Evolutionary conservation across 495 filamentous ascomycete species (phyloP).

Genomic region (Xylaria telfairii): DNA sequence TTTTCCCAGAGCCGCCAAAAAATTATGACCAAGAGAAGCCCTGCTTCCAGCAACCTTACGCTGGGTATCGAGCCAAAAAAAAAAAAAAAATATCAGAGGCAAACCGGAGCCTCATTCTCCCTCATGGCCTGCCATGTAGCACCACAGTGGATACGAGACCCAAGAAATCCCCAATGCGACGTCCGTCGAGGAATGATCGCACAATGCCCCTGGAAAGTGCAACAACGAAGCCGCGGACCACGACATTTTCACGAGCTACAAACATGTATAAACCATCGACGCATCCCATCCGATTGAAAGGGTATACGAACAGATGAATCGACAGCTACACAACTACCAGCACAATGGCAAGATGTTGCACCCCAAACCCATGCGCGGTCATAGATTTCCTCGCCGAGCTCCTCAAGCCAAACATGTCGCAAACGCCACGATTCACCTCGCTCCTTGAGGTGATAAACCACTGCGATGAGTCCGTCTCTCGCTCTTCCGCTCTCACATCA

Average conservation of each 20-base stretch:
- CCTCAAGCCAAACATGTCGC: neutral
- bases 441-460: conserved; percentile 22
- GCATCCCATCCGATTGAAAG: neutral
- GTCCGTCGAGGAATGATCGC: too few relatives aligned
- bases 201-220: neutral
- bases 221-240: neutral
- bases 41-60: too few relatives aligned
- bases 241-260: neutral
- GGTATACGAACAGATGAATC: neutral
- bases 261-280: neutral
- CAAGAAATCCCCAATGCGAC: neutral
- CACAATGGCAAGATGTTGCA: neutral
- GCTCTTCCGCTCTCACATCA: neutral
- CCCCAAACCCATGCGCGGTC: neutral
- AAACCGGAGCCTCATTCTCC: neutral
- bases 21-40: too few relatives aligned
- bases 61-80: neutral
- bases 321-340: neutral
- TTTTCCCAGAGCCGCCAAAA: neutral
- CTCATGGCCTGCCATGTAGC: neutral
- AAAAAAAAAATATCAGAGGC: neutral
- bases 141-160: neutral
- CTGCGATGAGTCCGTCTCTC: conserved; percentile 23
- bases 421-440: neutral
- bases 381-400: neutral